A percentile compares a stretch with the other conserved stretches of the same genome.
Evolutionary conservation across 2,329 filamentous ascomycete genomes (phyloP).

Genomic region (Nectriaceae sp.): DNA sequence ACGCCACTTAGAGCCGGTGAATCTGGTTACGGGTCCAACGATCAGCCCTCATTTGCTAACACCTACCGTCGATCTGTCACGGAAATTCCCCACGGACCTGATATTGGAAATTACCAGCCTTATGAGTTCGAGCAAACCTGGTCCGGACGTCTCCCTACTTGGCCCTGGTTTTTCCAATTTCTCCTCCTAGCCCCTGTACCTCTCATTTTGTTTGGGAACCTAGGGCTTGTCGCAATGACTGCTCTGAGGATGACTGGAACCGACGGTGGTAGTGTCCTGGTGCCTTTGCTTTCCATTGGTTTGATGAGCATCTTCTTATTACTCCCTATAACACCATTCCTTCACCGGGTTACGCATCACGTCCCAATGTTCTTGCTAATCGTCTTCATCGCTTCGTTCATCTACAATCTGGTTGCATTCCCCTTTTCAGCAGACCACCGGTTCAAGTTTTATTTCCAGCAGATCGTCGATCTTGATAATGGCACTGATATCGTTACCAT

Average conservation of each 20-base stretch:
- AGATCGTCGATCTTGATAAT: slow-evolving; percentile 75
- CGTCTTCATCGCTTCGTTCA: slow-evolving; percentile 72
- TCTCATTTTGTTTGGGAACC: slow-evolving; percentile 75
- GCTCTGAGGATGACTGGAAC: slow-evolving; percentile 78
- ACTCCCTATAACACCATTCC: slow-evolving; percentile 77
- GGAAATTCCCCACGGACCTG: slow-evolving; percentile 24
- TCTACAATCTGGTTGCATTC: slow-evolving; percentile 86
- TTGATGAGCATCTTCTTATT: slow-evolving; percentile 70
- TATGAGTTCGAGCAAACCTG: slow-evolving; percentile 81
- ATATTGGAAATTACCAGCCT: slow-evolving; percentile 33
- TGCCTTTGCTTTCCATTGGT: slow-evolving; percentile 72
- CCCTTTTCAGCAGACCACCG: slow-evolving; percentile 80
- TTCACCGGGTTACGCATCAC: slow-evolving; percentile 84
- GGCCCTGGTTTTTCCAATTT: slow-evolving; percentile 88
- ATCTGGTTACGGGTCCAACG: slow-evolving; percentile 36
- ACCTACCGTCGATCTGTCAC: slow-evolving; percentile 55
- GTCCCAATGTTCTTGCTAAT: slow-evolving; percentile 75
- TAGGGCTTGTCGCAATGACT: slow-evolving; percentile 71
- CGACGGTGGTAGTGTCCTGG: slow-evolving; percentile 74
- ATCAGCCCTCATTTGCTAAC: slow-evolving; percentile 55
- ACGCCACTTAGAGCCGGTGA: slow-evolving; percentile 52
- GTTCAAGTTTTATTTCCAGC: slow-evolving; percentile 86
- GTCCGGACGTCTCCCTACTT: slow-evolving; percentile 77
- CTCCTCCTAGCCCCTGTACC: slow-evolving; percentile 77
- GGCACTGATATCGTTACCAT: slow-evolving; percentile 71